These are phyloP conservation scores for Fusarium circinatum DNA, from an alignment of 2,329 filamentous ascomycete species.

Conservation along the genomic window DNA sequence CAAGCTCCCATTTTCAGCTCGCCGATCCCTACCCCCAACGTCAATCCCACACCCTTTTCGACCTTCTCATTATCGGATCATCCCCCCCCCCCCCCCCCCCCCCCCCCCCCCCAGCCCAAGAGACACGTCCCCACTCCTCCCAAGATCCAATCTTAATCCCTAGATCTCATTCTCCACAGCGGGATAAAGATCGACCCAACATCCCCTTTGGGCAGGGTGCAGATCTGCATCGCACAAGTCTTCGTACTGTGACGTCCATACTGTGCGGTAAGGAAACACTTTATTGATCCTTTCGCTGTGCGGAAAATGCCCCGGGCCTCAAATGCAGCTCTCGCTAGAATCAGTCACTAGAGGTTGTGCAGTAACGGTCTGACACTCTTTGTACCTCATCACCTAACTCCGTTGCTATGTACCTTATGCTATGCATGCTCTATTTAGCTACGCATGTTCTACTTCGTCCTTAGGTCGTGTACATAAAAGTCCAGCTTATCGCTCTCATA, in stretches of 20 bases:
- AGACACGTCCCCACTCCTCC: conserved; percentile 1
- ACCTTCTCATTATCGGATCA: conserved; percentile 5
- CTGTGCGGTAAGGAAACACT: not conserved
- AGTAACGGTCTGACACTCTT: not conserved
- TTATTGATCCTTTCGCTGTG: not conserved
- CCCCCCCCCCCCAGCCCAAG: not conserved
- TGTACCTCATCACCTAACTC: conserved; percentile 22
- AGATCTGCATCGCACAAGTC: not conserved
- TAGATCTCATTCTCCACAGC: conserved; percentile 1
- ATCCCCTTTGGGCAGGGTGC: not conserved
- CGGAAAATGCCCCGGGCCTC: not conserved
- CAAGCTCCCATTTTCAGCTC: conserved; percentile 13
- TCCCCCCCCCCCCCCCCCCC: not conserved
- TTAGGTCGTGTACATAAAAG: conserved; percentile 66
- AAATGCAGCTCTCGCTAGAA: not conserved
- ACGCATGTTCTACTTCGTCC: conserved; percentile 44
- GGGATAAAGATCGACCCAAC: conserved; percentile 9
- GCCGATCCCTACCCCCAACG: conserved; percentile 20
- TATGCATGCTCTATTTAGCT: conserved; percentile 25
- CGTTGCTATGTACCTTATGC: conserved; percentile 38
- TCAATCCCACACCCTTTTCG: conserved; percentile 8
- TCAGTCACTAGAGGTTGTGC: not conserved
- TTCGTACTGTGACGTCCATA: not conserved
- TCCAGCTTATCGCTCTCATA: conserved; percentile 73
- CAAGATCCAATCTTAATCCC: conserved; percentile 19